phyloP scores from a whole-genome alignment of 2,329 filamentous ascomycete species.

The Aspergillus tamarii region DNA sequence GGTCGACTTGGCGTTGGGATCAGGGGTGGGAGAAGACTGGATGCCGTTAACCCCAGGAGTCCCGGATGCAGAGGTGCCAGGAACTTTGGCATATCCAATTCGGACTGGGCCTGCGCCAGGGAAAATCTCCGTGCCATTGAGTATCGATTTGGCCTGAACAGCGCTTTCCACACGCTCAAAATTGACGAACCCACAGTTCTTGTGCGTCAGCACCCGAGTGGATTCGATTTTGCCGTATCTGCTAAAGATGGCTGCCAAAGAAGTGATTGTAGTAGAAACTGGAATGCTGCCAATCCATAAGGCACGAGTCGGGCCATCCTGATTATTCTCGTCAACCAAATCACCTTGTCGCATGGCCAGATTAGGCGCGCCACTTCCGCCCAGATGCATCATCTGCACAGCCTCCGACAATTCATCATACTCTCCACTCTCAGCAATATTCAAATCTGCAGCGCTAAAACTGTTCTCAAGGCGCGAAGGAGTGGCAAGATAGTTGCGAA shows the following conservation, averaged over 20 bases:
- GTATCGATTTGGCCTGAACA: slow-evolving; percentile 79
- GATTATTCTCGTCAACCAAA: slow-evolving; percentile 72
- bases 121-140: slow-evolving; percentile 98
- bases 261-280: slow-evolving; percentile 93
- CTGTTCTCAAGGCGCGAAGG: slow-evolving; percentile 75
- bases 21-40: slow-evolving; percentile 89
- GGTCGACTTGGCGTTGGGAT: slow-evolving; percentile 64
- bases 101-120: slow-evolving; percentile 91
- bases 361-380: slow-evolving; percentile 44
- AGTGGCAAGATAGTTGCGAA: slow-evolving; percentile 76
- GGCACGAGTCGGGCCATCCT: slow-evolving; percentile 89
- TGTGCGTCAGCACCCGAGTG: slow-evolving; percentile 91
- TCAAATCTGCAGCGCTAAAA: slow-evolving; percentile 74
- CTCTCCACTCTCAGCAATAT: slow-evolving; percentile 73
- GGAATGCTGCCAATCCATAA: slow-evolving; percentile 98
- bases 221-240: slow-evolving; percentile 90
- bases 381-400: slow-evolving; percentile 76
- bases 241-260: slow-evolving; percentile 91
- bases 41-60: slow-evolving; percentile 86
- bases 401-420: slow-evolving; percentile 81
- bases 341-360: slow-evolving; percentile 68
- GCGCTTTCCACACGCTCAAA: slow-evolving; percentile 92
- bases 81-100: slow-evolving; percentile 97
- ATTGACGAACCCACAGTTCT: slow-evolving; percentile 99
- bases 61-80: slow-evolving; percentile 74